Evolutionary conservation across 768 basidiomycete species (phyloP).

Genomic region (Leccinum variicolor): DNA sequence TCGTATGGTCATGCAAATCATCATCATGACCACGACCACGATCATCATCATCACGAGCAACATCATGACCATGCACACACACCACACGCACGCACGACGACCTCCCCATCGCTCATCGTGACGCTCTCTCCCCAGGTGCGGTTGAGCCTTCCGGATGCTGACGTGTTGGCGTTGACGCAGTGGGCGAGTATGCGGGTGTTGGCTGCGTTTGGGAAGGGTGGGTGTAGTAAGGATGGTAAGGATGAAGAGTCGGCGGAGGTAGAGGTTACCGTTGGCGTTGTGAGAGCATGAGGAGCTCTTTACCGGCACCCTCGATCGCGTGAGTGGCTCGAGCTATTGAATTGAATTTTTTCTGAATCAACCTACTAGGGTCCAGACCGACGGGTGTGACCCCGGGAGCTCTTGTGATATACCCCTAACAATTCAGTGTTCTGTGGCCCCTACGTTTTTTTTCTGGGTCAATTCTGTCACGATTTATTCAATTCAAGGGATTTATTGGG

Average conservation of each 20-base stretch:
- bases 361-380: neutral
- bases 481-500: neutral
- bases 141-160: slow-evolving; percentile 61
- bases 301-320: neutral
- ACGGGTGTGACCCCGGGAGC: neutral
- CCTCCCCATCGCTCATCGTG: slow-evolving; percentile 55
- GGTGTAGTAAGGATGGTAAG: slow-evolving; percentile 17
- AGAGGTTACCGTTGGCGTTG: slow-evolving; percentile 73
- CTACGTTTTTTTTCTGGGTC: neutral
- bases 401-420: slow-evolving; percentile 15
- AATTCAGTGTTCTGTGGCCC: neutral
- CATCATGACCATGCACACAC: slow-evolving; percentile 1
- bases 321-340: slow-evolving; percentile 3
- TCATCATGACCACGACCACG: slow-evolving; percentile 5
- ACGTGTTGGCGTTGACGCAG: slow-evolving; percentile 65
- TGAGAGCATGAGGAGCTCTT: slow-evolving; percentile 46
- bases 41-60: slow-evolving; percentile 8
- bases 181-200: slow-evolving; percentile 74
- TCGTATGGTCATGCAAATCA: slow-evolving; percentile 9
- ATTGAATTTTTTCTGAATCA: slow-evolving; percentile 1
- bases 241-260: slow-evolving; percentile 38
- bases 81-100: neutral
- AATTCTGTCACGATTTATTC: neutral
- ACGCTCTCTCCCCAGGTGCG: slow-evolving; percentile 79
- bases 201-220: slow-evolving; percentile 44